Evolutionary conservation across 495 filamentous ascomycete species (phyloP), one percentile per base, ranked within the genome.

Genomic region (Talaromyces proteolyticus): DNA sequence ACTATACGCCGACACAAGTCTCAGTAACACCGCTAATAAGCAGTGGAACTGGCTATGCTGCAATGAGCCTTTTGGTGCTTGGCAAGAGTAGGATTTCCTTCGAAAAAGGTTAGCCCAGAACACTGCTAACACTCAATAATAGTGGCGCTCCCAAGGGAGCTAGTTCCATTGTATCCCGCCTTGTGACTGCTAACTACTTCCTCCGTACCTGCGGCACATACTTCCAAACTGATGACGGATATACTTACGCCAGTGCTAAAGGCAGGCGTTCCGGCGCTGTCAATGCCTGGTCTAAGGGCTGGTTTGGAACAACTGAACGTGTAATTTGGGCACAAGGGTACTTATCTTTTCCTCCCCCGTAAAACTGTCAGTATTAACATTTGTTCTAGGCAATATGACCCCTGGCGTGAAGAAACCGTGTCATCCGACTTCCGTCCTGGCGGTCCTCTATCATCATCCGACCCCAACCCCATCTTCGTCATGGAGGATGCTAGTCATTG

Each of bases 31-130:
- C 6, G 57, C 64, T 39, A 67, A 85, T 62, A 66, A 79, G 12
- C 82, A 86, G 51, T 87, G 82, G 82, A 61, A 70, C 52, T 85
- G 79, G 80, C 69, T 86, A 59, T 64, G 81, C 34, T 85, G 83
- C 69, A 86, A 86, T 58, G 80, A 86, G 63, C 81, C 84, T 0
- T 72, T 82, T 42, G 76, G 65, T 51, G 81, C 75, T 55, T 85
- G 77, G 74, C 77, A 81, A 53, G 71, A 76, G 70, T 79, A 58
- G 47, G 67, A 64, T 12, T 42, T 34, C 4, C 44, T 12, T 19
- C 1, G 22, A 4, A 39, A 10, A 38, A 19, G 3, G 42, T 44
- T 25, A 17, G 42, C 11, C 42, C 29, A 17, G 23, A 19, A 14
- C 11, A 21, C 14, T 22, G 14, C 17, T 22, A 42, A n/a, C n/a